Percentiles rank a stretch among this genome's conserved stretches.
Conservation (phyloP, 2,329 filamentous ascomycete genomes). For the Botryotinia convoluta region DNA sequence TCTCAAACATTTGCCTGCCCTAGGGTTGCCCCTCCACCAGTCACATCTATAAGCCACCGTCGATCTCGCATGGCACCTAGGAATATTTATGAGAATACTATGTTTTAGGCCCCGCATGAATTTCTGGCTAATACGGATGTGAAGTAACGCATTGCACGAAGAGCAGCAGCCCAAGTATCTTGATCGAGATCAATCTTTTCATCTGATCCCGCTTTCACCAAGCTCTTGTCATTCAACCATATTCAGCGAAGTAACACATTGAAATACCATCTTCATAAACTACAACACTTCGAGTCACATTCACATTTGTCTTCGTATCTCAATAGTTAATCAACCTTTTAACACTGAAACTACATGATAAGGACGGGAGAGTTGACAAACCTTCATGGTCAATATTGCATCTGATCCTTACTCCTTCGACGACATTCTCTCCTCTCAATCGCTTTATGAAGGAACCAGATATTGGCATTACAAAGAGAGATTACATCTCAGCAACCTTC, state of each 20-base stretch:
- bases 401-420: background rate
- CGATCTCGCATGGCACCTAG: conserved; percentile 9
- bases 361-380: background rate
- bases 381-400: conserved; percentile 8
- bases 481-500: conserved; percentile 1
- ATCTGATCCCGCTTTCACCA: background rate
- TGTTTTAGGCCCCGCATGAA: background rate
- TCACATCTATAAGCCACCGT: background rate
- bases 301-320: background rate
- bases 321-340: background rate
- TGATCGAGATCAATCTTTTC: background rate
- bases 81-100: background rate
- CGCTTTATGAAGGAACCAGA: conserved; percentile 4
- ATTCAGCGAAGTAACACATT: background rate
- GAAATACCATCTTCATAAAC: background rate
- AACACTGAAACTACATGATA: background rate
- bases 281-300: background rate
- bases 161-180: background rate
- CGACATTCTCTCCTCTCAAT: background rate
- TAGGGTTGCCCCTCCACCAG: conserved; percentile 9
- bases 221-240: background rate
- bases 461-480: conserved; percentile 2
- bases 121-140: conserved; percentile 15
- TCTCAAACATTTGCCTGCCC: conserved; percentile 1
- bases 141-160: conserved; percentile 16